Conservation (phyloP, 2,329 filamentous ascomycete species). For the Beauveria varroae region DNA sequence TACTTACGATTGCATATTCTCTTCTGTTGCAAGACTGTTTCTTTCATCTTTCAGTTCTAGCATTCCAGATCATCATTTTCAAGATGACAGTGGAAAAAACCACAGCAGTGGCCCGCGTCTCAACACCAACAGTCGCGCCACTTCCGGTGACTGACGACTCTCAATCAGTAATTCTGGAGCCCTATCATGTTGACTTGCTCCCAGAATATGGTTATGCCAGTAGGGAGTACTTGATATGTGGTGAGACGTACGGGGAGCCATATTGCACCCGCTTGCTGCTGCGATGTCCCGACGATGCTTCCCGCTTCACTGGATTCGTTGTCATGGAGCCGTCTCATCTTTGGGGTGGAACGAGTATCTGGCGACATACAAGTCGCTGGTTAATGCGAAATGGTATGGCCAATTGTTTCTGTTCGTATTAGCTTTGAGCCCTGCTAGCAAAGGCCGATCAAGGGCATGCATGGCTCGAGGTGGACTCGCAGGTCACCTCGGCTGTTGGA, state of each 20-base stretch:
- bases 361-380: constrained; percentile 16
- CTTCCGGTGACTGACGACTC: constrained; percentile 12
- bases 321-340: constrained; percentile 15
- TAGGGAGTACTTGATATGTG: constrained; percentile 14
- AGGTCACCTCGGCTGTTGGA: constrained; percentile 14
- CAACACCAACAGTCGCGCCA: background rate
- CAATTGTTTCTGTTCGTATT: background rate
- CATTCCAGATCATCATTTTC: background rate
- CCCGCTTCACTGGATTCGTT: constrained; percentile 13
- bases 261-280: constrained; percentile 15
- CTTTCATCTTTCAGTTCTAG: background rate
- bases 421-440: background rate
- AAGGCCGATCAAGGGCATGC: constrained; percentile 10
- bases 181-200: constrained; percentile 16
- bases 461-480: constrained; percentile 17
- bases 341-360: constrained; percentile 17
- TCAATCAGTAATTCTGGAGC: constrained; percentile 12
- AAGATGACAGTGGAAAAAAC: background rate
- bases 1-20: background rate
- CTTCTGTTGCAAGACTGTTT: background rate
- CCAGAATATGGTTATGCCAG: constrained; percentile 15
- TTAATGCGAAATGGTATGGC: constrained; percentile 15
- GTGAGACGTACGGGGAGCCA: constrained; percentile 11
- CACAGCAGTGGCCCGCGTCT: background rate
- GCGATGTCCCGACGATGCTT: constrained; percentile 10